phyloP scores from a whole-genome alignment of 1,284 basidiomycete genomes.

The Abortiporus biennis region DNA sequence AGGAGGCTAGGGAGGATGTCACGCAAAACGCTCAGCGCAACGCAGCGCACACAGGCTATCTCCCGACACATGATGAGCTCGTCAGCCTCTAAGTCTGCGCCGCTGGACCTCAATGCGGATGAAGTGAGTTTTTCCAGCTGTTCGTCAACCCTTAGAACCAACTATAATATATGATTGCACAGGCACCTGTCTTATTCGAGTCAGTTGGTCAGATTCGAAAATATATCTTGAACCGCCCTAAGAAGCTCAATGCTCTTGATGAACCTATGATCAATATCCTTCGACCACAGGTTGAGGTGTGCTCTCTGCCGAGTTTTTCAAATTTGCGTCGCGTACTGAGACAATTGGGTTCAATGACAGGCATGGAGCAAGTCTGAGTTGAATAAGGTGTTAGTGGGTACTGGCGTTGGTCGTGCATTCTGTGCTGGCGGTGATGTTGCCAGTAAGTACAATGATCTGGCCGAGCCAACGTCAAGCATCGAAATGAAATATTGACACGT shows the following conservation, averaged over 20 bases:
- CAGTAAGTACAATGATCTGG: too few relatives aligned
- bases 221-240: slow-evolving; percentile 78
- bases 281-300: slow-evolving; percentile 68
- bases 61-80: slow-evolving; percentile 54
- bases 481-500: not conserved
- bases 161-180: too few relatives aligned
- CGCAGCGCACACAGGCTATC: slow-evolving; percentile 49
- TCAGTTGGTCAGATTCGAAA: slow-evolving; percentile 58
- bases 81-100: slow-evolving; percentile 18
- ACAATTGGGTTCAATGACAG: too few relatives aligned
- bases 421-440: slow-evolving; percentile 95
- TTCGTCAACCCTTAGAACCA: too few relatives aligned
- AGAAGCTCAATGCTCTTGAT: slow-evolving; percentile 86
- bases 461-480: slow-evolving; percentile 10
- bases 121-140: slow-evolving; percentile 11
- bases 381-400: slow-evolving; percentile 73
- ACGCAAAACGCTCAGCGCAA: slow-evolving; percentile 28
- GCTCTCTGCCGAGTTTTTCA: too few relatives aligned
- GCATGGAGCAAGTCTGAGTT: slow-evolving; percentile 76
- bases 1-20: slow-evolving; percentile 36
- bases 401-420: slow-evolving; percentile 78
- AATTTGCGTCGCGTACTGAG: not conserved
- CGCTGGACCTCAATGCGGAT: slow-evolving; percentile 8
- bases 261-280: slow-evolving; percentile 77
- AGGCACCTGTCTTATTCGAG: slow-evolving; percentile 67